Base-by-base conservation (phyloP, 345 rosid genomes). In the Dovyalis caffra region DNA sequence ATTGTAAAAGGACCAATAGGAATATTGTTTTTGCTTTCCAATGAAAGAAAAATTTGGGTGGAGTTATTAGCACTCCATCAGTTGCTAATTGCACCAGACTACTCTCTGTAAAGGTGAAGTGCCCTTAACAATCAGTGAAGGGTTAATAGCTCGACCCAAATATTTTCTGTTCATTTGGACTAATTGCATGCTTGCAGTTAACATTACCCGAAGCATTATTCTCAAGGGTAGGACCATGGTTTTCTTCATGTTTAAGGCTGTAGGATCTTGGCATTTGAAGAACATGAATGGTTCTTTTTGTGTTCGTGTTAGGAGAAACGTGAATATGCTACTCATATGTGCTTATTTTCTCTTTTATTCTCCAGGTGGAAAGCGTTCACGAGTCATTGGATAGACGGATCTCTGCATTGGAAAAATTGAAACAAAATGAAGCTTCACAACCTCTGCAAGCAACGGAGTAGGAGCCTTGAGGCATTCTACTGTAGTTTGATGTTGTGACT, bases 351-450 rank as follows among this genome's bases (percentile, higher is more conserved):
- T 25, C 29, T 32, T 63, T 43, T 34, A 18, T 35, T 49, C 66
- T 74, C 26, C 83, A 91, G 99, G 90, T 89, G 73, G 87, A 88
- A 84, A 76, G 85, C 32, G 83, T 90, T 57, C 91, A 90, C 5
- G 89, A 87, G 37, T 86, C 97, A 4, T 82, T 95, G 63, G 95
- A 95, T 74, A 83, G 84, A 74, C 85, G 97, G 80, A 89, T 95
- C 78, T 88, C 89, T 31, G 66, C 80, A 25, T 83, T 95, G 85
- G 99, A 95, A 84, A 91, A 85, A 78, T 72, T 90, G 88, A 95
- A 90, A 81, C 92, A 83, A 84, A 80, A 80, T 70, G 97, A 92
- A 80, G 86, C 80, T 70, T 77, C 95, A 16, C 90, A 84, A 56
- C 87, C 87, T 8, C 85, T 71, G 43, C 90, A 90, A 61, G 86